Evolutionary conservation across 2,329 filamentous ascomycete genomes (phyloP).

Genomic region (Zymoseptoria passerinii): DNA sequence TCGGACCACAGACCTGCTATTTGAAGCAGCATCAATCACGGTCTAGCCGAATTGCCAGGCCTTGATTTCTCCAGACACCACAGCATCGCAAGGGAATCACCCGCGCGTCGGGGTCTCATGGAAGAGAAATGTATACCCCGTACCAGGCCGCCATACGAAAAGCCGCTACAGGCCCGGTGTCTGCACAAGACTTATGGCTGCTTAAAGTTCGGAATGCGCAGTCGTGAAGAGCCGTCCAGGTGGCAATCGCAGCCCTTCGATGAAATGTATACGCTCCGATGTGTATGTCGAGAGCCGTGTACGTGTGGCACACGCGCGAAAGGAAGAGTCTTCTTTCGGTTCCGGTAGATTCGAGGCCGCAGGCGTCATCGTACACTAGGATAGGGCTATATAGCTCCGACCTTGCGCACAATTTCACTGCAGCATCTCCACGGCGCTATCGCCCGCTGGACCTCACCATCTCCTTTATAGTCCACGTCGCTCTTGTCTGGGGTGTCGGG

Average conservation of each 20-base stretch:
- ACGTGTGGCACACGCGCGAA: not conserved
- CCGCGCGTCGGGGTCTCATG: not conserved
- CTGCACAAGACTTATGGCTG: not conserved
- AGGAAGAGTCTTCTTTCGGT: too few relatives aligned
- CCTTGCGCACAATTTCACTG: too few relatives aligned
- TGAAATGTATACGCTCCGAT: not conserved
- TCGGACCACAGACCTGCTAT: not conserved
- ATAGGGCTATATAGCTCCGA: too few relatives aligned
- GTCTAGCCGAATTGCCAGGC: not conserved
- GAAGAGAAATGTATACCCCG: not conserved
- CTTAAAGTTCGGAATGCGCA: not conserved
- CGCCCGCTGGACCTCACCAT: too few relatives aligned
- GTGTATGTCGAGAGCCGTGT: not conserved
- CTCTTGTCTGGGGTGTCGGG: too few relatives aligned
- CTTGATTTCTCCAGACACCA: not conserved
- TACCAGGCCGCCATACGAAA: not conserved
- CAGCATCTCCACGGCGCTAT: too few relatives aligned
- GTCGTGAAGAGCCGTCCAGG: not conserved
- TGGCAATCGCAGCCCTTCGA: not conserved
- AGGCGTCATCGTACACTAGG: too few relatives aligned
- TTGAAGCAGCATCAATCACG: not conserved
- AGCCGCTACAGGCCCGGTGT: not conserved
- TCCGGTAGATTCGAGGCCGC: too few relatives aligned
- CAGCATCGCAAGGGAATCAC: not conserved
- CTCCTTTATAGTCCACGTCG: too few relatives aligned